Evolutionary conservation across 164 flowering plant species (phyloP).

Genomic region (Tinospora cordifolia): DNA sequence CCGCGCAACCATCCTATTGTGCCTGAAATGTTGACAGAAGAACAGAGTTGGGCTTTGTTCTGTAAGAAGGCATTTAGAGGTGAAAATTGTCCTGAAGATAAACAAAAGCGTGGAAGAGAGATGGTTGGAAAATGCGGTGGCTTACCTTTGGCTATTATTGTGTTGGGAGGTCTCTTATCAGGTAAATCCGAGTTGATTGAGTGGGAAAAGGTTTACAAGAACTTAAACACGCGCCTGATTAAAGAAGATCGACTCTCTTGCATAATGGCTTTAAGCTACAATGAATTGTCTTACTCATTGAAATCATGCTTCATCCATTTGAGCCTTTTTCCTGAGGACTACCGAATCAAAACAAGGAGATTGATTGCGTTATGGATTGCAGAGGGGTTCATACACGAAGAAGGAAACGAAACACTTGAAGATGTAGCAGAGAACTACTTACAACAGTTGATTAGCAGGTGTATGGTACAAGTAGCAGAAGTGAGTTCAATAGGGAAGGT

Average conservation of each 20-base stretch:
- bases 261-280: too few relatives aligned
- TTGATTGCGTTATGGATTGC: conserved; percentile 5
- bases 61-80: conserved; percentile 6
- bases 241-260: too few relatives aligned
- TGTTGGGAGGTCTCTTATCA: too few relatives aligned
- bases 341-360: background rate
- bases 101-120: too few relatives aligned
- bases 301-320: conserved; percentile 10
- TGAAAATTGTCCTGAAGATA: background rate
- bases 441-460: too few relatives aligned
- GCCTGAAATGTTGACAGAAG: background rate
- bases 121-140: too few relatives aligned
- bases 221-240: too few relatives aligned
- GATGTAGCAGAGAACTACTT: too few relatives aligned
- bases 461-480: conserved; percentile 6
- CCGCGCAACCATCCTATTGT: background rate
- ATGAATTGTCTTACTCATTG: conserved; percentile 6
- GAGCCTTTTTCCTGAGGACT: conserved; percentile 9
- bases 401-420: too few relatives aligned
- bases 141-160: too few relatives aligned
- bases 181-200: too few relatives aligned
- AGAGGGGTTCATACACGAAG: conserved; percentile 2
- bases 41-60: conserved; percentile 13
- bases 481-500: conserved; percentile 3
- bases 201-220: too few relatives aligned